phyloP scores from a whole-genome alignment of 768 basidiomycete genomes.

The Arthromyces matolae region DNA sequence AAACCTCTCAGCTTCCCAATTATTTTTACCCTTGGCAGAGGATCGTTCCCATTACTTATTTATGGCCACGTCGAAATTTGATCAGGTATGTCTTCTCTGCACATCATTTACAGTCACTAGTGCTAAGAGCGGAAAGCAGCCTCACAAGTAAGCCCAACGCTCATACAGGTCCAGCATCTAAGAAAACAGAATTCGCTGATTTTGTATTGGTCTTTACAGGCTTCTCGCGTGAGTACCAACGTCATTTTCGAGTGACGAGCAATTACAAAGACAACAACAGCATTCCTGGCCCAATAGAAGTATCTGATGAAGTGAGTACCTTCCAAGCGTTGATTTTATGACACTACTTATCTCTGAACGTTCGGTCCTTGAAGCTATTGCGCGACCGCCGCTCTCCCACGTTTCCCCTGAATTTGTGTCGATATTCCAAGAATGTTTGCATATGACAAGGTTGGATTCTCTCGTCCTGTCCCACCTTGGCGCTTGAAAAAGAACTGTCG shows the following conservation, averaged over 20 bases:
- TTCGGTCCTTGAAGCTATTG: slow-evolving; percentile 82
- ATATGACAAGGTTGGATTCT: slow-evolving; percentile 56
- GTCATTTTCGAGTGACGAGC: not conserved
- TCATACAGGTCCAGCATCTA: not conserved
- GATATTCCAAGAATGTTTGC: slow-evolving; percentile 74
- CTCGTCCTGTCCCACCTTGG: not conserved
- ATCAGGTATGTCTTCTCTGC: too few species aligned
- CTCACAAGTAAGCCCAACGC: slow-evolving; percentile 8
- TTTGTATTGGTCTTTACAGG: not conserved
- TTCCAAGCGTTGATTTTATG: not conserved
- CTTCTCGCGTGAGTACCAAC: slow-evolving; percentile 17
- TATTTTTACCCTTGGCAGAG: too few species aligned
- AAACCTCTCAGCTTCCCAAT: too few species aligned
- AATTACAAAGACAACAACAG: slow-evolving; percentile 14
- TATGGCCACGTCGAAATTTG: not conserved
- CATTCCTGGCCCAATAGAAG: slow-evolving; percentile 52
- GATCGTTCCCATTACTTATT: too few species aligned
- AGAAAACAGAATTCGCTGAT: not conserved
- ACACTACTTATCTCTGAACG: slow-evolving; percentile 16
- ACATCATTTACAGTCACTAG: too few species aligned
- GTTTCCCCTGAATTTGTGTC: slow-evolving; percentile 79
- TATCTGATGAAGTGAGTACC: slow-evolving; percentile 28
- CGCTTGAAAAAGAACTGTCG: not conserved
- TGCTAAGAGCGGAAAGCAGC: too few species aligned
- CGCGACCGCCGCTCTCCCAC: slow-evolving; percentile 77